These are phyloP conservation scores for Cladosporium sphaerospermum DNA, from an alignment of 2,329 filamentous ascomycete species.

Conservation along the genomic window DNA sequence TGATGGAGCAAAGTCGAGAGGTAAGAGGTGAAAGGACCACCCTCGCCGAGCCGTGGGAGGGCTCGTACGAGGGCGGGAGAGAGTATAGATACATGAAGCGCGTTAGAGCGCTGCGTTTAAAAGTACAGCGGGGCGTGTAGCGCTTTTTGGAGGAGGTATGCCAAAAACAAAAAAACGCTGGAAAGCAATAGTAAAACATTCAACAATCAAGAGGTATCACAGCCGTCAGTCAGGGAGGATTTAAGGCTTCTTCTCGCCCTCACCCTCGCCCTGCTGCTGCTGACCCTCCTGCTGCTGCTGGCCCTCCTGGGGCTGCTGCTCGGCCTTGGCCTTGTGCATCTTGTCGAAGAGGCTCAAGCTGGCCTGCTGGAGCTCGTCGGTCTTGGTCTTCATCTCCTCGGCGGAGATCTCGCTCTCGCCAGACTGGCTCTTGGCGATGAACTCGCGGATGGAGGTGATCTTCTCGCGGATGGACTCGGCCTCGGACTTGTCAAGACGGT, in stretches of 20 bases:
- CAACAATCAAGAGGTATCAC: slow-evolving; percentile 6
- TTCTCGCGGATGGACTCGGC: slow-evolving; percentile 90
- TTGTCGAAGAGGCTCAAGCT: slow-evolving; percentile 98
- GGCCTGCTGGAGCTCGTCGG: slow-evolving; percentile 92
- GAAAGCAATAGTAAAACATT: slow-evolving; percentile 4
- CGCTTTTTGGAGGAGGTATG: slow-evolving; percentile 8
- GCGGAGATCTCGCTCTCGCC: slow-evolving; percentile 82
- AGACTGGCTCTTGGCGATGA: slow-evolving; percentile 88
- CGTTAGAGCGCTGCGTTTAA: slow-evolving; percentile 5
- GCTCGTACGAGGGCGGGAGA: slow-evolving; percentile 1
- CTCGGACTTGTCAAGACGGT: slow-evolving; percentile 95
- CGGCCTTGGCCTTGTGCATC: slow-evolving; percentile 91
- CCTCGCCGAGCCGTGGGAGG: slow-evolving; percentile 5
- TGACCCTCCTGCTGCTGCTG: slow-evolving; percentile 37
- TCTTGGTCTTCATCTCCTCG: slow-evolving; percentile 96
- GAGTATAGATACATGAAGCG: slow-evolving; percentile 11
- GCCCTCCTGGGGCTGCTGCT: slow-evolving; percentile 45
- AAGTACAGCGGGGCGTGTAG: slow-evolving; percentile 3
- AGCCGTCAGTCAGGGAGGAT: slow-evolving; percentile 15
- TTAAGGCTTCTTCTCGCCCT: slow-evolving; percentile 69
- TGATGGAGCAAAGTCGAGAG: no score
- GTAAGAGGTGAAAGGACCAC: not conserved
- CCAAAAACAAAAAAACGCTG: slow-evolving; percentile 8
- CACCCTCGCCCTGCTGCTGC: slow-evolving; percentile 37
- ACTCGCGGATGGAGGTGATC: slow-evolving; percentile 76